Evolutionary conservation across 441 rosid species (phyloP).

Genomic region (Mallotus japonicus): DNA sequence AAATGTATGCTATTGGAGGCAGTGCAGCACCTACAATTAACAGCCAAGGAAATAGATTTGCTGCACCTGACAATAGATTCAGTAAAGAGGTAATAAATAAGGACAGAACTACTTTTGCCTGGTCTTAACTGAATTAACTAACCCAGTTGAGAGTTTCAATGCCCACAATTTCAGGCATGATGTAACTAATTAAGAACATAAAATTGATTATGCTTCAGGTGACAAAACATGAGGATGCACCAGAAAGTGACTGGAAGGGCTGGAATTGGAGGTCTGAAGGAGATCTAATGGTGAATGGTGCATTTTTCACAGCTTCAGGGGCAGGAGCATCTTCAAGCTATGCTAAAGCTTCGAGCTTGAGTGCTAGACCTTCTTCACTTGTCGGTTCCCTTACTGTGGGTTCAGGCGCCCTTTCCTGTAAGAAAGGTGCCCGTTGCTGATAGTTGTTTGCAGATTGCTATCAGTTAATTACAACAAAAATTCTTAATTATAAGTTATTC

Average conservation of each 20-base stretch:
- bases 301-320: conserved; percentile 48
- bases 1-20: conserved; percentile 79
- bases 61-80: conserved; percentile 48
- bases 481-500: conserved; percentile 17
- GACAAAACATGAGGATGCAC: conserved; percentile 43
- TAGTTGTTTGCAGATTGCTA: no score
- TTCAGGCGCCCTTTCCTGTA: conserved; percentile 56
- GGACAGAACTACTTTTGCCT: neutral
- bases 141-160: neutral
- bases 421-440: conserved; percentile 46
- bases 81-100: conserved; percentile 46
- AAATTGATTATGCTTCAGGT: conserved; percentile 34
- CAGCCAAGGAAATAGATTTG: conserved; percentile 82
- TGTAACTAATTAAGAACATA: neutral
- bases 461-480: conserved; percentile 4
- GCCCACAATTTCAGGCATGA: neutral
- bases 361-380: conserved; percentile 58
- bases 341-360: conserved; percentile 65
- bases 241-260: conserved; percentile 37
- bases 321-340: conserved; percentile 61
- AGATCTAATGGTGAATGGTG: conserved; percentile 51
- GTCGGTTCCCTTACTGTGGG: conserved; percentile 46
- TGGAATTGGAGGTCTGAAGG: conserved; percentile 64
- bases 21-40: conserved; percentile 69
- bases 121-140: conserved; percentile 9